Conservation (phyloP, 495 filamentous ascomycete genomes). For the Mycothermus thermophilus region DNA sequence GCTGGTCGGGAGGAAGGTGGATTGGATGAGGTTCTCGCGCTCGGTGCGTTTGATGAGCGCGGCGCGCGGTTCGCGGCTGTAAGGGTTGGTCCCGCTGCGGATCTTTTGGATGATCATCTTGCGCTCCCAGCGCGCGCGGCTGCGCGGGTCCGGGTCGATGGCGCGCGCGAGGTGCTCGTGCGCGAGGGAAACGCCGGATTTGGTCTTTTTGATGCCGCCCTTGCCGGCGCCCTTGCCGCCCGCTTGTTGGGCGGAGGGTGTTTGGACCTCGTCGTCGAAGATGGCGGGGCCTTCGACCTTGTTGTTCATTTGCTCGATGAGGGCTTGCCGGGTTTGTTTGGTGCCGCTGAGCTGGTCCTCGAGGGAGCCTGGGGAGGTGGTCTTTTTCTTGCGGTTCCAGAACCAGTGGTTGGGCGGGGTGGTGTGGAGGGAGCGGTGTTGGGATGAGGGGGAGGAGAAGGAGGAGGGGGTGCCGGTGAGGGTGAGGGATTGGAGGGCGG, state of each 20-base stretch:
- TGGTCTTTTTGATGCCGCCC: not conserved
- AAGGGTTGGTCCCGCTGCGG: slow-evolving; percentile 27
- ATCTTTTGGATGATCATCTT: slow-evolving; percentile 68
- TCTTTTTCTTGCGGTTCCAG: slow-evolving; percentile 12
- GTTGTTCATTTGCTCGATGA: slow-evolving; percentile 15
- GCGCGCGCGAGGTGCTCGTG: slow-evolving; percentile 38
- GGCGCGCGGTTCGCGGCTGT: slow-evolving; percentile 50
- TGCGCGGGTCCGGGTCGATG: slow-evolving; percentile 55
- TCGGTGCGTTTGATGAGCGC: slow-evolving; percentile 60
- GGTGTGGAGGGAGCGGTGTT: slow-evolving; percentile 19
- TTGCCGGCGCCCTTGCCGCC: not conserved
- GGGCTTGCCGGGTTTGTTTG: slow-evolving; percentile 19
- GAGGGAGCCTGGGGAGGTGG: not conserved
- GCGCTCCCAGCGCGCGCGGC: slow-evolving; percentile 57
- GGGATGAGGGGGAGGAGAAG: too few species aligned
- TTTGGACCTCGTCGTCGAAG: slow-evolving; percentile 41
- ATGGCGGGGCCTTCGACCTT: slow-evolving; percentile 38
- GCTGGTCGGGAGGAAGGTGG: slow-evolving; percentile 58
- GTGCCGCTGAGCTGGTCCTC: slow-evolving; percentile 3
- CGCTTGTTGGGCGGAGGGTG: not conserved
- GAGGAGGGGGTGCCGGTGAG: slow-evolving; percentile 3
- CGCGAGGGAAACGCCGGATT: slow-evolving; percentile 15
- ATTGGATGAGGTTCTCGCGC: slow-evolving; percentile 48
- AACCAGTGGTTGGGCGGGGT: slow-evolving; percentile 21
- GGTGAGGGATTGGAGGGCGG: slow-evolving; percentile 15